These are phyloP conservation scores for Trichocladium antarcticum DNA, from an alignment of 495 filamentous ascomycete genomes.

Conservation along the genomic window DNA sequence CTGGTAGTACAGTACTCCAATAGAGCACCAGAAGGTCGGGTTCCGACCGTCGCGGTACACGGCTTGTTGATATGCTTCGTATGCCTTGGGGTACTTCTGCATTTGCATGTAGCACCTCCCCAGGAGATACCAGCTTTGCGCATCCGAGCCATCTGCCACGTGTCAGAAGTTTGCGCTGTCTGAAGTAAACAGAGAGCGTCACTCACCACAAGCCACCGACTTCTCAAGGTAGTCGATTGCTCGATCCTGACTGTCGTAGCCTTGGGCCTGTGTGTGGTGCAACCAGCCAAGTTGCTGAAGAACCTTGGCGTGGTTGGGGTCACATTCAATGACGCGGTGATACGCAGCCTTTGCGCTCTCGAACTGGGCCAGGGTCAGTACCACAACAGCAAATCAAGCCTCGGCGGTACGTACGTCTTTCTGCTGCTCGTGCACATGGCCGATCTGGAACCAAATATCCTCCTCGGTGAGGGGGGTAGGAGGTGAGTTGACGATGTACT, in stretches of 20 bases:
- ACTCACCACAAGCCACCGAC: slow-evolving; percentile 84
- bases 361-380: slow-evolving; percentile 49
- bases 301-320: slow-evolving; percentile 96
- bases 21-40: slow-evolving; percentile 99
- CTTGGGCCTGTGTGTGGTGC: slow-evolving; percentile 87
- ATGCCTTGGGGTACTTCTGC: slow-evolving; percentile 97
- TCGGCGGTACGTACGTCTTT: slow-evolving; percentile 89
- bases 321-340: slow-evolving; percentile 81
- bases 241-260: slow-evolving; percentile 81
- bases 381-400: slow-evolving; percentile 9
- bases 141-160: slow-evolving; percentile 72
- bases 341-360: slow-evolving; percentile 87
- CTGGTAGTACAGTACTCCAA: slow-evolving; percentile 98
- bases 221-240: slow-evolving; percentile 97
- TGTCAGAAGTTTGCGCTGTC: slow-evolving; percentile 26
- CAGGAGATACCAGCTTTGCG: slow-evolving; percentile 97
- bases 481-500: slow-evolving; percentile 91
- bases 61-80: slow-evolving; percentile 97
- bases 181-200: neutral
- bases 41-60: slow-evolving; percentile 98
- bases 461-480: slow-evolving; percentile 90
- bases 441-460: slow-evolving; percentile 99
- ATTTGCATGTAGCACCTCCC: slow-evolving; percentile 99
- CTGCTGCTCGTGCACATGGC: slow-evolving; percentile 96
- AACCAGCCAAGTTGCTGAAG: slow-evolving; percentile 97